These are phyloP conservation scores for Fusarium luffae DNA, from an alignment of 2,329 filamentous ascomycete genomes.

Conservation along the genomic window DNA sequence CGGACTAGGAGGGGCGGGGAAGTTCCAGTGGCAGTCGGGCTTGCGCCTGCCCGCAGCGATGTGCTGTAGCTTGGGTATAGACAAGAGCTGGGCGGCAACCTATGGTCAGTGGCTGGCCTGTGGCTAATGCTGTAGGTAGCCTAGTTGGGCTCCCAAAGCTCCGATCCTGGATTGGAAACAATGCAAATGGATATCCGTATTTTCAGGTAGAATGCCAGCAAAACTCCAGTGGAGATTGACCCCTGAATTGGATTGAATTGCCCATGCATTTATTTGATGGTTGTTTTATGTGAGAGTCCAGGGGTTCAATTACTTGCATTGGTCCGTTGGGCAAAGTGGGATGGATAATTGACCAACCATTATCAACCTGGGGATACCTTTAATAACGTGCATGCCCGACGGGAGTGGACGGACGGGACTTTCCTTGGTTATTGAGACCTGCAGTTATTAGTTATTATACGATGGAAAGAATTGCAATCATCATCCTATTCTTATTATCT, in stretches of 20 bases:
- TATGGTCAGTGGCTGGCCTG: constrained; percentile 22
- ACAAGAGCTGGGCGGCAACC: background rate
- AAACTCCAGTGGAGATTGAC: constrained; percentile 22
- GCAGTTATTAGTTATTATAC: background rate
- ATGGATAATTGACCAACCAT: background rate
- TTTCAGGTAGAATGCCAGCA: constrained; percentile 36
- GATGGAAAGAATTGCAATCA: background rate
- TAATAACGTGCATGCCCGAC: constrained; percentile 21
- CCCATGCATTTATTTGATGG: constrained; percentile 17
- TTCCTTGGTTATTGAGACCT: background rate
- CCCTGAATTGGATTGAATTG: constrained; percentile 27
- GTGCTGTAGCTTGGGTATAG: background rate
- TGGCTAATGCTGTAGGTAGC: background rate
- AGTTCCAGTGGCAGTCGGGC: constrained; percentile 27
- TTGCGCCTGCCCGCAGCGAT: constrained; percentile 8
- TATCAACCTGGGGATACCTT: background rate
- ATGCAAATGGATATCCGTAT: constrained; percentile 3
- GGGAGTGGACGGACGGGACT: background rate
- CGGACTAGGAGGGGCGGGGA: constrained; percentile 27
- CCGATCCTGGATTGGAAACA: constrained; percentile 2
- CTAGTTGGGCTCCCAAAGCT: constrained; percentile 21
- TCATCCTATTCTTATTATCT: background rate
- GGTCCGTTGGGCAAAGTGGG: background rate
- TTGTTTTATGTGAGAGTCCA: background rate
- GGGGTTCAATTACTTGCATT: constrained; percentile 29